These are phyloP conservation scores for Rosa persica DNA, from an alignment of 306 rosid species.

Conservation along the genomic window DNA sequence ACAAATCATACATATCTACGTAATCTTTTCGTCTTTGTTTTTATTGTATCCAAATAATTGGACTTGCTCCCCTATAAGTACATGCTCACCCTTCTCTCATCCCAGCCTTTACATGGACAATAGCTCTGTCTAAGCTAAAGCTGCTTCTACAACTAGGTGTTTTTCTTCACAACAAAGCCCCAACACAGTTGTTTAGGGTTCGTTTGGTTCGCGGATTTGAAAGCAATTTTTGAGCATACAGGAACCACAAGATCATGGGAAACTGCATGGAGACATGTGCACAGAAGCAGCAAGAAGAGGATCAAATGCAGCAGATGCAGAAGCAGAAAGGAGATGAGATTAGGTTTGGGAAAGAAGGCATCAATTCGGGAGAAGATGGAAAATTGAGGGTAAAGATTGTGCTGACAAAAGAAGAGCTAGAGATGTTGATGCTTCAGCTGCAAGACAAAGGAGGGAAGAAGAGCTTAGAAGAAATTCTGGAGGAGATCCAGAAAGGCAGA, in stretches of 20 bases:
- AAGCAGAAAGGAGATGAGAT: slow-evolving; percentile 11
- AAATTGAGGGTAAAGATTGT: slow-evolving; percentile 62
- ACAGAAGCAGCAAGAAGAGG: slow-evolving; percentile 18
- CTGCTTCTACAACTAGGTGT: neutral
- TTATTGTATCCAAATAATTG: neutral
- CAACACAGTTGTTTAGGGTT: neutral
- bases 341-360: slow-evolving; percentile 20
- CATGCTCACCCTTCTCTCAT: slow-evolving; percentile 4
- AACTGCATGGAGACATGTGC: slow-evolving; percentile 64
- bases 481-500: slow-evolving; percentile 57
- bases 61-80: neutral
- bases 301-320: slow-evolving; percentile 21
- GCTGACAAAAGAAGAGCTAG: slow-evolving; percentile 69
- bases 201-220: neutral
- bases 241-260: slow-evolving; percentile 45
- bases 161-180: neutral
- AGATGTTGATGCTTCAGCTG: slow-evolving; percentile 63
- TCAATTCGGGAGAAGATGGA: slow-evolving; percentile 17
- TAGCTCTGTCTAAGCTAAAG: neutral
- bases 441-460: slow-evolving; percentile 45
- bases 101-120: neutral
- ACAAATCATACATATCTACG: slow-evolving; percentile 3
- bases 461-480: slow-evolving; percentile 49
- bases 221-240: neutral
- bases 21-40: slow-evolving; percentile 7